Conservation (phyloP, 495 filamentous ascomycete genomes). For the Penicillium silybi region DNA sequence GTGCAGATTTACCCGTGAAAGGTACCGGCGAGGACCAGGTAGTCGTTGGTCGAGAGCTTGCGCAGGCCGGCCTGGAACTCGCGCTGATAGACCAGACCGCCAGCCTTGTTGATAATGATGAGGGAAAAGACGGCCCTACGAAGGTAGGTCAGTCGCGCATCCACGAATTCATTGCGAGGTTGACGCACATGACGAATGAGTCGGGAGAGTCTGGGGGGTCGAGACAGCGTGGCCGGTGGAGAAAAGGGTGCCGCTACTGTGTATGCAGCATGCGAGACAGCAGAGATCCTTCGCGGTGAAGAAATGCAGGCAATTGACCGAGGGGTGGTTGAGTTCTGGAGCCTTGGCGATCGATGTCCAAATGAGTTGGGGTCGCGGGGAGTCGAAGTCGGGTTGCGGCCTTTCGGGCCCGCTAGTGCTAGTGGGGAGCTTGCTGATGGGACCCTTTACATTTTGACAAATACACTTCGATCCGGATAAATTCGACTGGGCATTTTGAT, state of each 20-base stretch:
- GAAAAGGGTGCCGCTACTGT: constrained; percentile 1
- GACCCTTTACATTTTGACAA: not conserved
- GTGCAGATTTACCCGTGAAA: constrained; percentile 74
- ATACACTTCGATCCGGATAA: too few relatives aligned
- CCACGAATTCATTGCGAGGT: not conserved
- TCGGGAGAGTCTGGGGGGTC: constrained; percentile 1
- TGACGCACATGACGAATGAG: constrained; percentile 19
- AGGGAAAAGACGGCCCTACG: constrained; percentile 88
- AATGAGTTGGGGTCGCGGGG: constrained; percentile 8
- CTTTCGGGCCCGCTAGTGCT: not conserved
- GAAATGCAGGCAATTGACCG: not conserved
- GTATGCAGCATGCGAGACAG: constrained; percentile 10
- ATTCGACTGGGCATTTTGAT: too few relatives aligned
- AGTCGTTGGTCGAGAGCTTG: constrained; percentile 89
- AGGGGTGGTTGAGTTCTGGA: not conserved
- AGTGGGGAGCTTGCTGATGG: not conserved
- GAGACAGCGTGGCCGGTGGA: constrained; percentile 12
- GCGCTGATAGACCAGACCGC: constrained; percentile 91
- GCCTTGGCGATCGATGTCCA: not conserved
- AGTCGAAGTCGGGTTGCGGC: not conserved
- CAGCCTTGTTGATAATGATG: constrained; percentile 97
- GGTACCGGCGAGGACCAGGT: constrained; percentile 93
- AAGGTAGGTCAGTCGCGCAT: constrained; percentile 10
- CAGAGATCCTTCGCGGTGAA: not conserved
- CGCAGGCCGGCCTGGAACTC: constrained; percentile 80